Evolutionary conservation across 352 stramenopile genomes (phyloP), one percentile per base, ranked within the genome.

Genomic region (Phytopythium aichiense): DNA sequence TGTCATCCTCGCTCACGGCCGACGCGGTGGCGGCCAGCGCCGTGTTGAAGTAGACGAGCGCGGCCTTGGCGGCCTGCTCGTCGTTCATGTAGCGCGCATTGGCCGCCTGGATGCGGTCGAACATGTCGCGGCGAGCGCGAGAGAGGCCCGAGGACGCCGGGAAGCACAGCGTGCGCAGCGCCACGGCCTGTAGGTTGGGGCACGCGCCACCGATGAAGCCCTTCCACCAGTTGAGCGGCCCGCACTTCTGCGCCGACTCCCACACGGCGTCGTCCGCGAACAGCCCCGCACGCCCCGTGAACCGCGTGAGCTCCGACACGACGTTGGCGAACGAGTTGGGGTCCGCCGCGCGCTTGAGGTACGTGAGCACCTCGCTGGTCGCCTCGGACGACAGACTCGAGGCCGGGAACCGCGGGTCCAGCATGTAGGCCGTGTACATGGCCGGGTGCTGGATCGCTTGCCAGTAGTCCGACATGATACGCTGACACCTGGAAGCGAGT

Each of bases 241-340:
- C 86, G 65, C 79, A 88, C 38, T 90, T 86, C 31, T 88, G 78
- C 3, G 80, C 83, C 15, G 80, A 89, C 30, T 87, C 82, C 82
- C 80, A 89, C 43, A 92, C 79, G 9, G 82, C 70, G 46, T 92
- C 83, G 65, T 92, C 83, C 1, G 77, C 76, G 61, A 92, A 92
- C 56, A 92, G 68, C 8, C 77, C 80, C 30, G 69, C 71, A 35
- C 73, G 74, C 20, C 73, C 79, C 13, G 80, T 89, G 58, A 87
- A 92, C 33, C 78, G 73, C 43, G 79, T 89, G 56, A 92, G 69
- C 66, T 92, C 79, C 18, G 83, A 72, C 31, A 90, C 74, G 52
- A 90, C 76, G 31, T 61, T 76, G 18, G 75, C 67, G 49, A 84
- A 87, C 4, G 65, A 67, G 23, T 78, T 72, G 7, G 68, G 60